Evolutionary conservation across 2,329 filamentous ascomycete genomes (phyloP), one percentile per base, ranked within the genome.

Genomic region (Bimuria novae-zelandiae): DNA sequence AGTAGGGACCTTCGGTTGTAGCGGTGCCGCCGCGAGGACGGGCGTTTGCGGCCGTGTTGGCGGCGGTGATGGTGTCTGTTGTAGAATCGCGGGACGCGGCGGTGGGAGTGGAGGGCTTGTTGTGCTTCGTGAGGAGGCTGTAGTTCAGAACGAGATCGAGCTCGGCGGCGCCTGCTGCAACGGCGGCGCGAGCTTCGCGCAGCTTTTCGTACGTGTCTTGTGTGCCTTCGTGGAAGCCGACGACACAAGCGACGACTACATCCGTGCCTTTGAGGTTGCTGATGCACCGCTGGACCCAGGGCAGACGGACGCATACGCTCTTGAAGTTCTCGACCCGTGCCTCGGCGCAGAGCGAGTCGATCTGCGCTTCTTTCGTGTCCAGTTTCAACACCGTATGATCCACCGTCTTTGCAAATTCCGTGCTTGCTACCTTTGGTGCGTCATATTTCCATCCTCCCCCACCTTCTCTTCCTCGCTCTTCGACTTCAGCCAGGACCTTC

Each of bases 121-220:
- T 68, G 55, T 67, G 61, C 44, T 59, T 56, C 21, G 70, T 70
- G 17, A 86, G 71, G 3, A 78, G 69, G 2, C 73, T 72, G 60
- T 81, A 79, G 57, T 85, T 84, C 43, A 86, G 73, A 2, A 86
- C 84, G 64, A 85, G 78, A 63, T 86, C 83, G 29, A 86, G 75
- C 64, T 86, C 84, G 1, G 66, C 68, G 1, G 83, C 83, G 17
- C 83, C 83, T 16, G 76, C 72, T 7, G 66, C 60, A 30, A 84
- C 69, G 12, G 82, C 81, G 10, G 73, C 70, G 22, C 73, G 71
- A 0, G 81, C 78, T 70, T 86, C 82, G 17, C 65, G 67, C n/a
- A 80, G 70, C 64, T 84, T 85, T 27, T 76, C 69, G 3, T 73
- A 64, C 0, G 81, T 79, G 42, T 78, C 72, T 55, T 83, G 73